Evolutionary conservation across 2,329 filamentous ascomycete species (phyloP).

Genomic region (Ophiosphaerella narmari): DNA sequence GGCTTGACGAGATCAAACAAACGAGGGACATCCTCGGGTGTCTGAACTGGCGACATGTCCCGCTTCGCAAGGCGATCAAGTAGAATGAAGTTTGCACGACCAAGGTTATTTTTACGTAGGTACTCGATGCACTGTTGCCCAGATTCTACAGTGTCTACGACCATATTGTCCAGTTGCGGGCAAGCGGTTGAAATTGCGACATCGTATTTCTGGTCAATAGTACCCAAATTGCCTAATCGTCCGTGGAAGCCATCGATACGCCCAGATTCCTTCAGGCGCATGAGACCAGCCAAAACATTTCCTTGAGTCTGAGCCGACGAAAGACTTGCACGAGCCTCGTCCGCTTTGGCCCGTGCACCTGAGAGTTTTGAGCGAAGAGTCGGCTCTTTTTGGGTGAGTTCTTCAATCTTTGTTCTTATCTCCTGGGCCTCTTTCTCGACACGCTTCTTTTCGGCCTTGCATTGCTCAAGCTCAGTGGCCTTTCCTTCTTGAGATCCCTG

Average conservation of each 20-base stretch:
- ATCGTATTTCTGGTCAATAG: constrained; percentile 92
- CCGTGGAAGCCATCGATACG: constrained; percentile 98
- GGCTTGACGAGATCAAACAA: constrained; percentile 91
- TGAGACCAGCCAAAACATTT: constrained; percentile 86
- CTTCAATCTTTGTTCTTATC: constrained; percentile 72
- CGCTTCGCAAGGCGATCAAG: constrained; percentile 82
- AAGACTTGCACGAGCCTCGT: constrained; percentile 89
- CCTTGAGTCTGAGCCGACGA: constrained; percentile 90
- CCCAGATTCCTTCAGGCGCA: constrained; percentile 94
- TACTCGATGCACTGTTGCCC: constrained; percentile 99
- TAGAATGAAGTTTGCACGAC: constrained; percentile 95
- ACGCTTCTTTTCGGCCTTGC: constrained; percentile 71
- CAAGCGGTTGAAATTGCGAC: constrained; percentile 98
- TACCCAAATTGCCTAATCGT: constrained; percentile 88
- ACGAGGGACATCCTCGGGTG: constrained; percentile 88
- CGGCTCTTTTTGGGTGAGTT: constrained; percentile 77
- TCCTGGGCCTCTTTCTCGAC: constrained; percentile 76
- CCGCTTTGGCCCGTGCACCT: constrained; percentile 88
- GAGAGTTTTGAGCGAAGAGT: constrained; percentile 84
- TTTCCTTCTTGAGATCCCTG: constrained; percentile 74
- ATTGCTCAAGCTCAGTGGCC: constrained; percentile 73
- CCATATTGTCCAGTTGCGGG: constrained; percentile 88
- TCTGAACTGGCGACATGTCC: constrained; percentile 79
- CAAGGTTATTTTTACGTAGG: constrained; percentile 94
- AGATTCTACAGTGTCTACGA: constrained; percentile 93